These are phyloP conservation scores for Keqinozyma sinolaborantium DNA, from an alignment of 1,139 yeast species.

Conservation along the genomic window DNA sequence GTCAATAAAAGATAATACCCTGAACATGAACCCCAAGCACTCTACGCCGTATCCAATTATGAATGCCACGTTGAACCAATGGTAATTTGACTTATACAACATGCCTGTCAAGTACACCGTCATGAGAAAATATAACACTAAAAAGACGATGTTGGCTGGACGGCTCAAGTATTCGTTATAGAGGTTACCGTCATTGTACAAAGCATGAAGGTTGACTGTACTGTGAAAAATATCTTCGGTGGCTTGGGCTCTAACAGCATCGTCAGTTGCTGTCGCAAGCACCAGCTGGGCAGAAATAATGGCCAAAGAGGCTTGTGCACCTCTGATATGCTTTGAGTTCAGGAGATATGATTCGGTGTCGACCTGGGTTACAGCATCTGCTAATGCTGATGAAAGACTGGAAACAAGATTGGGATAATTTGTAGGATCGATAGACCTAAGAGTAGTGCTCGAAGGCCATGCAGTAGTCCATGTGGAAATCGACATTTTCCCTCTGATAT, in stretches of 20 bases:
- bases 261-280: slow-evolving; percentile 38
- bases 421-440: slow-evolving; percentile 16
- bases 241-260: slow-evolving; percentile 22
- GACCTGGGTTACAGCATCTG: slow-evolving; percentile 12
- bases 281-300: slow-evolving; percentile 26
- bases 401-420: slow-evolving; percentile 15
- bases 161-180: slow-evolving; percentile 28
- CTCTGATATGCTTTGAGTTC: slow-evolving; percentile 24
- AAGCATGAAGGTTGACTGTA: slow-evolving; percentile 21
- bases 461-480: slow-evolving; percentile 27
- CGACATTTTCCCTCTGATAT: too few relatives aligned
- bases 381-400: slow-evolving; percentile 14
- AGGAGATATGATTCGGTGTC: slow-evolving; percentile 9
- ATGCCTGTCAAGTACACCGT: slow-evolving; percentile 19
- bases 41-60: slow-evolving; percentile 61
- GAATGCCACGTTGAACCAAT: slow-evolving; percentile 72
- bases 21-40: slow-evolving; percentile 66
- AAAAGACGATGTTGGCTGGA: slow-evolving; percentile 22
- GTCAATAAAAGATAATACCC: slow-evolving; percentile 43
- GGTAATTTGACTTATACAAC: slow-evolving; percentile 47
- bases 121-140: slow-evolving; percentile 17
- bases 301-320: slow-evolving; percentile 36
- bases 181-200: slow-evolving; percentile 19
- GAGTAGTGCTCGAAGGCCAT: slow-evolving; percentile 15
- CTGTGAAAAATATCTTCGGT: slow-evolving; percentile 30